Conservation (phyloP, 495 filamentous ascomycete species). For the Trichoderma gamsii region DNA sequence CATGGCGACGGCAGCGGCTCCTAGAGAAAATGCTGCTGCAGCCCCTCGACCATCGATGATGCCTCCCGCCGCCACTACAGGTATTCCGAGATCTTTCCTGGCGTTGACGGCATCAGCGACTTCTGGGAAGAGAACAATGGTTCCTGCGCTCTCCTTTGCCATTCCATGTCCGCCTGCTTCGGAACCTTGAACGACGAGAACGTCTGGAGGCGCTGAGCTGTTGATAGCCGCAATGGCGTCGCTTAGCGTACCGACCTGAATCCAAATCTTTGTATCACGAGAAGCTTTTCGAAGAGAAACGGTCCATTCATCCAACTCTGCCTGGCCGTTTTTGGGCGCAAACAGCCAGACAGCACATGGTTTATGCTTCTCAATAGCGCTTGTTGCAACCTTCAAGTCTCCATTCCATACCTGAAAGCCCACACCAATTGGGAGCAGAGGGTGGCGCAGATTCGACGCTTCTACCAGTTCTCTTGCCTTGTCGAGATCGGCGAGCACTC, state of each 20-base stretch:
- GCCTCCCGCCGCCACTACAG: slow-evolving; percentile 88
- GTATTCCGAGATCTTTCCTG: slow-evolving; percentile 58
- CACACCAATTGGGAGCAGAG: slow-evolving; percentile 74
- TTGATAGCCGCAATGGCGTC: slow-evolving; percentile 46
- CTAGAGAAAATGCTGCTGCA: slow-evolving; percentile 76
- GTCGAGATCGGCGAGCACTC: slow-evolving; percentile 74
- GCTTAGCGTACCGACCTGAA: slow-evolving; percentile 58
- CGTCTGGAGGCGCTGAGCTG: slow-evolving; percentile 45
- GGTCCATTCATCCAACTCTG: slow-evolving; percentile 53
- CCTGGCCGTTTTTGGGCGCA: slow-evolving; percentile 43
- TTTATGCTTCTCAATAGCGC: slow-evolving; percentile 38
- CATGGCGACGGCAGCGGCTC: slow-evolving; percentile 91
- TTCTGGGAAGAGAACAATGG: slow-evolving; percentile 76
- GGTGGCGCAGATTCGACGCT: slow-evolving; percentile 60
- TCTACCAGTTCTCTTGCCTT: slow-evolving; percentile 69
- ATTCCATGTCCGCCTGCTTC: slow-evolving; percentile 68
- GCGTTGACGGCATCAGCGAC: slow-evolving; percentile 70
- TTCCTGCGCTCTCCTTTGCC: slow-evolving; percentile 82
- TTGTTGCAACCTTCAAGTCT: slow-evolving; percentile 45
- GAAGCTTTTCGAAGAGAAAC: slow-evolving; percentile 40
- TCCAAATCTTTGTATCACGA: slow-evolving; percentile 67
- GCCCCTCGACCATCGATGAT: slow-evolving; percentile 88
- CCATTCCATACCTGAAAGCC: slow-evolving; percentile 86
- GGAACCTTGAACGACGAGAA: slow-evolving; percentile 64
- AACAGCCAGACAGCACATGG: slow-evolving; percentile 70